Percentiles rank a stretch among this genome's conserved stretches.
Conservation (phyloP, 2,329 filamentous ascomycete genomes). For the Diaporthe nobilis region DNA sequence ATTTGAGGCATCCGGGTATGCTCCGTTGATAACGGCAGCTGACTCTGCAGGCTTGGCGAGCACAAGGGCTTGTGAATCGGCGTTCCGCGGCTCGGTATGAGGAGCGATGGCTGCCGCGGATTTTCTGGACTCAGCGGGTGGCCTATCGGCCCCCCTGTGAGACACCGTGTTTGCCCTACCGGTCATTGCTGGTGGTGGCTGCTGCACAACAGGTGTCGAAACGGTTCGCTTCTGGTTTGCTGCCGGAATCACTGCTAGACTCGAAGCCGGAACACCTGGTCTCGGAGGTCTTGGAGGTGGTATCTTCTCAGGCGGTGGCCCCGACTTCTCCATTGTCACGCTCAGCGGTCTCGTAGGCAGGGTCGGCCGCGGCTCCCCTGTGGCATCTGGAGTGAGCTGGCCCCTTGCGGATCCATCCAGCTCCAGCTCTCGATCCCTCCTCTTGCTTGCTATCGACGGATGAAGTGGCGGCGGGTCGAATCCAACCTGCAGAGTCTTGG, state of each 20-base stretch:
- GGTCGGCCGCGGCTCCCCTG: conserved; percentile 61
- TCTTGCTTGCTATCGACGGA: conserved; percentile 60
- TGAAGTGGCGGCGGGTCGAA: conserved; percentile 70
- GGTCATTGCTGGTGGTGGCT: conserved; percentile 59
- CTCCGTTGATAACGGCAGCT: conserved; percentile 63
- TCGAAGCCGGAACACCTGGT: conserved; percentile 45
- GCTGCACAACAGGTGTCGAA: conserved; percentile 62
- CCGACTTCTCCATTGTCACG: conserved; percentile 51
- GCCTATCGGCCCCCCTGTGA: conserved; percentile 57
- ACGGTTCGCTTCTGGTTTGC: conserved; percentile 59
- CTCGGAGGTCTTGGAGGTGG: conserved; percentile 63
- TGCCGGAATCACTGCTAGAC: not conserved
- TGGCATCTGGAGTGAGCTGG: conserved; percentile 56
- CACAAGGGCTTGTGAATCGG: conserved; percentile 30
- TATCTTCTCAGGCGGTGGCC: conserved; percentile 49
- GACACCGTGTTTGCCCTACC: conserved; percentile 64
- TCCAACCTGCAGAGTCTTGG: conserved; percentile 51
- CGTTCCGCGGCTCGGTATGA: conserved; percentile 22
- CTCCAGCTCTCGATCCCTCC: conserved; percentile 61
- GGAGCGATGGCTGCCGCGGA: conserved; percentile 38
- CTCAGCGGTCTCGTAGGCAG: conserved; percentile 64
- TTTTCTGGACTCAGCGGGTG: conserved; percentile 55
- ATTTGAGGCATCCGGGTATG: conserved; percentile 87
- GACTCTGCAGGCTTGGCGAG: conserved; percentile 54
- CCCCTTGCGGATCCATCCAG: conserved; percentile 56